Percentiles rank a stretch among this genome's conserved stretches.
phyloP scores from a whole-genome alignment of 148 eudicot genomes.

The Rhododendron ovatum region DNA sequence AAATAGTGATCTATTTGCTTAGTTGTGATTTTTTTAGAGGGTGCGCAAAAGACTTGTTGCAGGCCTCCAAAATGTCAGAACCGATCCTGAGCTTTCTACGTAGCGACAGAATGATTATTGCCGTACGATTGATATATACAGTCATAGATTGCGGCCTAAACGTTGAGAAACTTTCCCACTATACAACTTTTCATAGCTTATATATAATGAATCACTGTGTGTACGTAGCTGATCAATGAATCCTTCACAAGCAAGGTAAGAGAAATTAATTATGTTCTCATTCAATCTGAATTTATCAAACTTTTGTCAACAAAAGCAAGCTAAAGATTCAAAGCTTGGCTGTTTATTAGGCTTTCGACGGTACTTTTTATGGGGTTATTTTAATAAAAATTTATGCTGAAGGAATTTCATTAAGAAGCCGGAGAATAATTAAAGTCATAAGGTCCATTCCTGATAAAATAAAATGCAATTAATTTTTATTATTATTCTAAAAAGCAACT shows the following conservation, averaged over 20 bases:
- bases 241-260: not conserved
- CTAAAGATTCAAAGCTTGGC: not conserved
- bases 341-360: not conserved
- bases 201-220: not conserved
- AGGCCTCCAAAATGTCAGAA: not conserved
- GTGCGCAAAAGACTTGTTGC: not conserved
- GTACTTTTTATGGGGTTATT: not conserved
- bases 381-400: not conserved
- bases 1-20: no score
- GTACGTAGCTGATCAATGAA: not conserved
- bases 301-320: conserved; percentile 13
- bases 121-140: no score
- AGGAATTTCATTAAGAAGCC: not conserved
- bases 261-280: not conserved
- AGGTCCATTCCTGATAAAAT: not conserved
- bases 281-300: not conserved
- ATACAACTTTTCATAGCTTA: not conserved
- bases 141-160: conserved; percentile 4
- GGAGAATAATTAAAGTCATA: not conserved
- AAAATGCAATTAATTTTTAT: not conserved
- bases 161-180: not conserved
- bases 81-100: not conserved
- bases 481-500: not conserved
- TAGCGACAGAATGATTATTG: not conserved
- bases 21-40: not conserved